These are phyloP conservation scores for Keithomyces neogunnii DNA, from an alignment of 2,329 filamentous ascomycete genomes.

Conservation along the genomic window DNA sequence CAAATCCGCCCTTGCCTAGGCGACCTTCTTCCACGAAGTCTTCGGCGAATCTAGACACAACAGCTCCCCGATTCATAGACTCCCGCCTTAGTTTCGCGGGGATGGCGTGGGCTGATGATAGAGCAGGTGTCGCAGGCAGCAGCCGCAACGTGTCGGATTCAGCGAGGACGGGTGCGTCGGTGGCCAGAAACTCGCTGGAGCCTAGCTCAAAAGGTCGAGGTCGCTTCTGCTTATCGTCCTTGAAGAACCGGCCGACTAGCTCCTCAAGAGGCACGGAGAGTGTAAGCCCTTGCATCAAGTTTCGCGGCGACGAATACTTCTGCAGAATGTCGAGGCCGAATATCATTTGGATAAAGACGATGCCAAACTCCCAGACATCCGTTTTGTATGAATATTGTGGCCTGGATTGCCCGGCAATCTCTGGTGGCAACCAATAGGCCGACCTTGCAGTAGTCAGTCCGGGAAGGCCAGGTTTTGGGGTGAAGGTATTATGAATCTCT, in stretches of 20 bases:
- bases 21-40: slow-evolving; percentile 88
- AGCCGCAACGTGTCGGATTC: slow-evolving; percentile 31
- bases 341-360: slow-evolving; percentile 88
- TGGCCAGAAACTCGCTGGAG: slow-evolving; percentile 58
- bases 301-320: slow-evolving; percentile 70
- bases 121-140: slow-evolving; percentile 33
- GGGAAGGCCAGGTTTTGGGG: slow-evolving; percentile 42
- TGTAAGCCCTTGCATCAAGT: slow-evolving; percentile 60
- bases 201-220: slow-evolving; percentile 70
- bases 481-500: slow-evolving; percentile 53
- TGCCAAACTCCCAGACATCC: slow-evolving; percentile 91
- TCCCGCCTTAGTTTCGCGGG: slow-evolving; percentile 50
- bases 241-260: slow-evolving; percentile 77
- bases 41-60: slow-evolving; percentile 69
- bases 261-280: slow-evolving; percentile 72
- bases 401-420: slow-evolving; percentile 56
- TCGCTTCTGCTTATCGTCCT: slow-evolving; percentile 71
- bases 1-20: slow-evolving; percentile 89
- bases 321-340: slow-evolving; percentile 72
- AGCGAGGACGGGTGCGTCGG: slow-evolving; percentile 50
- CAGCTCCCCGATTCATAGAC: slow-evolving; percentile 43
- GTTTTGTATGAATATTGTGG: slow-evolving; percentile 66
- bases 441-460: slow-evolving; percentile 58
- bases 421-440: slow-evolving; percentile 75
- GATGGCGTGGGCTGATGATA: slow-evolving; percentile 31